Conservation (phyloP, 192 early-diverging fungal species). For the Coemansia sp. region DNA sequence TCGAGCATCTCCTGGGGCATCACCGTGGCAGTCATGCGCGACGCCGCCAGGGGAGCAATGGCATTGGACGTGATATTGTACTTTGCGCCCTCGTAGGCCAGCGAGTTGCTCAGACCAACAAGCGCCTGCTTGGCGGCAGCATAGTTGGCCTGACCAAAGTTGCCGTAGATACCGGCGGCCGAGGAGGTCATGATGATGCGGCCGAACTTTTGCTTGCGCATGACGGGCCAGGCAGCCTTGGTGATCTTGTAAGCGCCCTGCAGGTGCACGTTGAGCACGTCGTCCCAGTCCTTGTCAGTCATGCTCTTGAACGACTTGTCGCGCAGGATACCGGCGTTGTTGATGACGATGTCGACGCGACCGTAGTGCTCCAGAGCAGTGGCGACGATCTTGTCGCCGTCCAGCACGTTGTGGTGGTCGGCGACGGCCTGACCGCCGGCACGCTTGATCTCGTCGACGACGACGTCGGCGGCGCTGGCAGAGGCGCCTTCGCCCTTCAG, state of each 20-base stretch:
- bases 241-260: conserved; percentile 93
- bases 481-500: conserved; percentile 74
- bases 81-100: conserved; percentile 92
- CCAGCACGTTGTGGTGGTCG: conserved; percentile 96
- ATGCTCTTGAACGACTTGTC: conserved; percentile 96
- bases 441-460: conserved; percentile 88
- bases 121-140: conserved; percentile 88
- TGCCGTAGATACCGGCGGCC: conserved; percentile 98
- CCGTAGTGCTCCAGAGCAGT: conserved; percentile 95
- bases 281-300: conserved; percentile 97
- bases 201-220: conserved; percentile 95
- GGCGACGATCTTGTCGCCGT: conserved; percentile 97
- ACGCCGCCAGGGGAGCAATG: conserved; percentile 96
- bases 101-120: conserved; percentile 83
- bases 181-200: conserved; percentile 92
- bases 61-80: conserved; percentile 92
- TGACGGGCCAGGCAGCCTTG: conserved; percentile 94
- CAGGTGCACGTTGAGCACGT: conserved; percentile 89
- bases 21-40: conserved; percentile 94
- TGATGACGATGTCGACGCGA: conserved; percentile 92
- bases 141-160: conserved; percentile 84
- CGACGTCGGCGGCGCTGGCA: conserved; percentile 83
- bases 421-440: conserved; percentile 92
- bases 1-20: conserved; percentile 95
- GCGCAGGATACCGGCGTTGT: conserved; percentile 98